Base-by-base conservation (phyloP, 495 filamentous ascomycete genomes). In the Aspergillus steynii region DNA sequence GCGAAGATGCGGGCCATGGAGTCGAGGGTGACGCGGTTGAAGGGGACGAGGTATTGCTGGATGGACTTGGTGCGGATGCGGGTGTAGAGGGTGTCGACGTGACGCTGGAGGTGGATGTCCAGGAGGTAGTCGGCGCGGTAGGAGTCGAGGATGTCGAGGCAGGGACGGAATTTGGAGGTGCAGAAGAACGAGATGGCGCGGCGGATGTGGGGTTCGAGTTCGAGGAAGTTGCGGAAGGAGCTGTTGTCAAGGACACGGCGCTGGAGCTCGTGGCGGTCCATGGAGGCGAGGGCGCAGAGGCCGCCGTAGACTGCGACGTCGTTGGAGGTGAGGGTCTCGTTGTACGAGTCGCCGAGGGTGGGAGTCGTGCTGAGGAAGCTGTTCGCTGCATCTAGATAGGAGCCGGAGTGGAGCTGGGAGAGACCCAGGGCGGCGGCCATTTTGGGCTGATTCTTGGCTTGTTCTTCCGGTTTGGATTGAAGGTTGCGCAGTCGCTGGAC, bases 301-400 rank as follows among this genome's bases (percentile, higher is more conserved):
- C 90, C 93, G 53, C 94, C 95, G 61, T 97, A 99, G 29, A 95
- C 82, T 32, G 95, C 95, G 5, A 99, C 80, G 66, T 99, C 95
- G 71, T 97, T 98, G 1, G 87, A 80, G 20, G 86, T 90, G 50
- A 92, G 78, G 8, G 96, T 80, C 50, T 91, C 86, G 65, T 88
- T 89, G 72, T 87, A 93, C 3, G 66, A 80, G 51, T 84, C 76
- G 4, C 80, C 81, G 25, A 87, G 61, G 34, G 72, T 76, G 3
- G 76, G 64, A 8, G 87, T 74, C 1, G 84, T 85, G 28, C 76
- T 63, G 15, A 97, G 73, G 71, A 99, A 95, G 61, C 73, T 76
- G 48, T 76, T 78, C 0, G 95, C 93, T 9, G 96, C 93, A 0
- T 91, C 88, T 37, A 77, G 72, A 68, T 86, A 96, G 26, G 81